A percentile compares a stretch with the other conserved stretches of the same genome.
Evolutionary conservation across 257 asterid species (phyloP).

Genomic region (Petrea volubilis): DNA sequence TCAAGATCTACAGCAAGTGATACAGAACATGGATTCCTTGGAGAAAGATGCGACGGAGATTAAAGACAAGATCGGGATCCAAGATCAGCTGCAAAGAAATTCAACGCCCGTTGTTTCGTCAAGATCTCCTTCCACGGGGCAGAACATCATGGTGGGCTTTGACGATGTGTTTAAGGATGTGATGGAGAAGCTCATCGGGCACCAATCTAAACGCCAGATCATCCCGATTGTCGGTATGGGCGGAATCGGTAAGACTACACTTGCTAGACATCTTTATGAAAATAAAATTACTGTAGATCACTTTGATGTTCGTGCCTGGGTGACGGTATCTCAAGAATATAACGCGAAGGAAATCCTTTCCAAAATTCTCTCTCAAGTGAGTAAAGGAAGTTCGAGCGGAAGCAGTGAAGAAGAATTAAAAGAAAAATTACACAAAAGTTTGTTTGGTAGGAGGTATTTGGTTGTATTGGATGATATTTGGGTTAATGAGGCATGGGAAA

Average conservation of each 20-base stretch:
- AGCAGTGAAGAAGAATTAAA: background rate
- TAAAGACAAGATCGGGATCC: no score
- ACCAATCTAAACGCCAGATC: background rate
- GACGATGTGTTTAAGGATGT: background rate
- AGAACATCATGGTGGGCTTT: no score
- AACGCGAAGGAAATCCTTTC: background rate
- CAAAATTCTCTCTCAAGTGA: background rate
- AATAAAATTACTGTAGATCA: no score
- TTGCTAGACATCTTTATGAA: no score
- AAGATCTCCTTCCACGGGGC: no score
- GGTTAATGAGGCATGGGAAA: constrained; percentile 4
- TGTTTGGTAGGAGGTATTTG: constrained; percentile 1
- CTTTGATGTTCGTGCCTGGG: no score
- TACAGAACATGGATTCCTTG: background rate
- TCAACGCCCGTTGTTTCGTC: no score
- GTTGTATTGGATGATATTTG: no score
- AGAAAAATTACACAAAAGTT: background rate
- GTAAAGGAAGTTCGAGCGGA: background rate
- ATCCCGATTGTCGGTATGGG: constrained; percentile 13
- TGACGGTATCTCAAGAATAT: constrained; percentile 12
- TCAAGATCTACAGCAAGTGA: background rate
- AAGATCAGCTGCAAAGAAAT: no score
- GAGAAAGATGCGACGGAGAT: background rate
- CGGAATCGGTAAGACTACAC: no score
- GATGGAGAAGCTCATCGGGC: background rate